Evolutionary conservation across 345 rosid genomes (phyloP).

Genomic region (Aquilaria malaccensis): DNA sequence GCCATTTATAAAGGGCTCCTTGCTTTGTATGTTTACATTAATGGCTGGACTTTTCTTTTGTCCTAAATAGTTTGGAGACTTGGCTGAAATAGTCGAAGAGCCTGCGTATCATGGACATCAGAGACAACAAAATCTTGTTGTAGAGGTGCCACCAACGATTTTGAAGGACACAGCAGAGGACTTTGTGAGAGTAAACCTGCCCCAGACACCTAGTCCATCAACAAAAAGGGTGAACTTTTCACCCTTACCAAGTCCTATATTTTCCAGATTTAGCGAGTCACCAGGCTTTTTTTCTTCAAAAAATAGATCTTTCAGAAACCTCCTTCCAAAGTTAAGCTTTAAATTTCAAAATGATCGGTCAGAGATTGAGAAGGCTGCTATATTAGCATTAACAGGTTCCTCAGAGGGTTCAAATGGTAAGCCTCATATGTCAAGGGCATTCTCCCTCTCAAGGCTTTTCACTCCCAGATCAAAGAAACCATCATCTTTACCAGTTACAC

Average conservation of each 20-base stretch:
- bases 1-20: slow-evolving; percentile 1
- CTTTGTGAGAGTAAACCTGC: slow-evolving; percentile 29
- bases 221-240: slow-evolving; percentile 77
- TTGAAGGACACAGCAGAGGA: slow-evolving; percentile 35
- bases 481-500: slow-evolving; percentile 67
- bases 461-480: slow-evolving; percentile 45
- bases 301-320: slow-evolving; percentile 42
- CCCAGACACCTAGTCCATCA: slow-evolving; percentile 47
- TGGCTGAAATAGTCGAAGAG: slow-evolving; percentile 66
- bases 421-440: slow-evolving; percentile 42
- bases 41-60: slow-evolving; percentile 1
- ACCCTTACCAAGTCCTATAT: slow-evolving; percentile 63
- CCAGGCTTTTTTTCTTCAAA: slow-evolving; percentile 33
- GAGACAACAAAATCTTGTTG: slow-evolving; percentile 26
- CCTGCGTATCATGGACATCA: slow-evolving; percentile 18
- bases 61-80: slow-evolving; percentile 34
- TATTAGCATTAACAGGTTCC: slow-evolving; percentile 55
- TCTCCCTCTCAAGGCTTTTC: slow-evolving; percentile 54
- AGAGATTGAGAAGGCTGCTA: slow-evolving; percentile 76
- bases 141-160: slow-evolving; percentile 41
- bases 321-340: slow-evolving; percentile 76
- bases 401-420: slow-evolving; percentile 24
- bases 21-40: slow-evolving; percentile 1
- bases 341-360: slow-evolving; percentile 37
- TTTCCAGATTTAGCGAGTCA: slow-evolving; percentile 26